Conservation (phyloP, 305 asterid species). For the Euphrasia arctica region DNA sequence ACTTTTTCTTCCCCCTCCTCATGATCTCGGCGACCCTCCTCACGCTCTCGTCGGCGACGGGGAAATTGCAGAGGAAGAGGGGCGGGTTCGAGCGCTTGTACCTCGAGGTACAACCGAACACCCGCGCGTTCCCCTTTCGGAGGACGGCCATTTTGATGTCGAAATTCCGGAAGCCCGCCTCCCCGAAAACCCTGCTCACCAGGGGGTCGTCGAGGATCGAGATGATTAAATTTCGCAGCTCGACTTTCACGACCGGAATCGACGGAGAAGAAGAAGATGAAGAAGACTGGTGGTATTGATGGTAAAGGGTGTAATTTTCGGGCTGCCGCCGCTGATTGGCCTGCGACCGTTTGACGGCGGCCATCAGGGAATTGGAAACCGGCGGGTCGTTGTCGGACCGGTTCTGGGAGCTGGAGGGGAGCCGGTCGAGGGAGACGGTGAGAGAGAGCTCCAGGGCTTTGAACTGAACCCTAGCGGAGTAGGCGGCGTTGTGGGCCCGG, state of each 20-base stretch:
- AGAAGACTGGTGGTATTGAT: constrained; percentile 48
- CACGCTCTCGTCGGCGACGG: constrained; percentile 61
- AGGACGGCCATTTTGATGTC: constrained; percentile 71
- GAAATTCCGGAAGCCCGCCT: constrained; percentile 80
- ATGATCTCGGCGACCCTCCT: constrained; percentile 67
- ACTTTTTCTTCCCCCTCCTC: constrained; percentile 43
- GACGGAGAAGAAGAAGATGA: constrained; percentile 51
- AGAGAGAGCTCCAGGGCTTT: constrained; percentile 89
- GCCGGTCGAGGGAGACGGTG: constrained; percentile 65
- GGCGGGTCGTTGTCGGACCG: constrained; percentile 50
- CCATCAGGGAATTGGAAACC: constrained; percentile 87
- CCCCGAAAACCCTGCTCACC: constrained; percentile 87
- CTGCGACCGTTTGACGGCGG: constrained; percentile 88
- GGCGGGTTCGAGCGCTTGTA: constrained; percentile 53
- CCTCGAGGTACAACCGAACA: constrained; percentile 50
- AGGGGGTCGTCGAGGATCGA: constrained; percentile 88
- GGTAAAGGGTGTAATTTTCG: constrained; percentile 65
- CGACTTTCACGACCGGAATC: constrained; percentile 74
- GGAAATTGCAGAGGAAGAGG: constrained; percentile 66
- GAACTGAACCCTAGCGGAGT: constrained; percentile 65
- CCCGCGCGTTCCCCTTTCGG: constrained; percentile 49
- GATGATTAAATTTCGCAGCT: constrained; percentile 60
- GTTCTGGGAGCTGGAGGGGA: constrained; percentile 41
- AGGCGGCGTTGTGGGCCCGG: constrained; percentile 45
- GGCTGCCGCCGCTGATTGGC: constrained; percentile 90